These are phyloP conservation scores for Globisporangium mamillatum DNA, from an alignment of 352 stramenopile species.

Conservation along the genomic window DNA sequence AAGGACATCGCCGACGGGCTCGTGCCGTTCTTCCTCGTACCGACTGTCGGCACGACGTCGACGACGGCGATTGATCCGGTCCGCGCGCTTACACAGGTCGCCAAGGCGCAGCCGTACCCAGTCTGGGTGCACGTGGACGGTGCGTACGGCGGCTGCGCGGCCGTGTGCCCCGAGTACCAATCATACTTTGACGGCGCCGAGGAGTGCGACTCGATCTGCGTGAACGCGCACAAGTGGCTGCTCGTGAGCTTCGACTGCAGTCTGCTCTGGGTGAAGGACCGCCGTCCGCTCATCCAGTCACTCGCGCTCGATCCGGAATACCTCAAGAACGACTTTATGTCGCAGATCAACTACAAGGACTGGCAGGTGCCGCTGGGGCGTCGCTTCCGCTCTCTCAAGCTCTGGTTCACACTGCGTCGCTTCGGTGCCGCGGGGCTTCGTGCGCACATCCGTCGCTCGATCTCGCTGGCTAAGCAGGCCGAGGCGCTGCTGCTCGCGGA, in stretches of 20 bases:
- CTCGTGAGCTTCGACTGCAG: constrained; percentile 59
- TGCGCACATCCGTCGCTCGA: constrained; percentile 47
- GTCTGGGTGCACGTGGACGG: constrained; percentile 36
- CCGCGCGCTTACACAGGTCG: not conserved
- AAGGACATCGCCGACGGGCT: constrained; percentile 48
- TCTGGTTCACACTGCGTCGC: constrained; percentile 68
- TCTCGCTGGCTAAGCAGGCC: constrained; percentile 41
- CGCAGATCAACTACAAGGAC: constrained; percentile 65
- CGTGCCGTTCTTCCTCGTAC: constrained; percentile 57
- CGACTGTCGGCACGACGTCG: constrained; percentile 45
- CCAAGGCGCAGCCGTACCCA: not conserved
- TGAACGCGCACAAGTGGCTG: constrained; percentile 81
- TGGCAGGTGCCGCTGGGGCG: constrained; percentile 60
- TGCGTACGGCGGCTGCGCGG: constrained; percentile 51
- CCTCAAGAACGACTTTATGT: constrained; percentile 70
- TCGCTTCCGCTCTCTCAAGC: constrained; percentile 67
- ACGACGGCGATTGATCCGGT: not conserved
- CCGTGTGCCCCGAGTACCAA: constrained; percentile 27
- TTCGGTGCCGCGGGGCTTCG: constrained; percentile 59
- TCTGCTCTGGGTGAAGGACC: constrained; percentile 29
- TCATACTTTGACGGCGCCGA: constrained; percentile 51
- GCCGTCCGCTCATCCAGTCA: constrained; percentile 45
- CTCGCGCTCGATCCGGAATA: constrained; percentile 64
- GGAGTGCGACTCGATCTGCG: constrained; percentile 59
- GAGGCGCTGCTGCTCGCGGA: constrained; percentile 39